phyloP scores from a whole-genome alignment of 73 alveolate species.

The Paramecium biaurelia region DNA sequence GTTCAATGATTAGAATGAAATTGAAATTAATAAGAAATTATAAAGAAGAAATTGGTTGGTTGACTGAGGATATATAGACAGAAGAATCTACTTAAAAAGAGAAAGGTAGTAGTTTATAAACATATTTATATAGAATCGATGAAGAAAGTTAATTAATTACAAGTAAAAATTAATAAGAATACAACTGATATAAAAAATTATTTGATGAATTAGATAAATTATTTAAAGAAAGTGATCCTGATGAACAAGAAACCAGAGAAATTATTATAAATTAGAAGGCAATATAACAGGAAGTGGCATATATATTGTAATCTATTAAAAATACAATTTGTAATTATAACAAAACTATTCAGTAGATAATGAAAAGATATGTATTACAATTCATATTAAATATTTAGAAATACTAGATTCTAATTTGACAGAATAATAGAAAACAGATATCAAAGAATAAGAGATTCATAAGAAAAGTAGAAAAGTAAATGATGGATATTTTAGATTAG shows the following conservation, averaged over 20 bases:
- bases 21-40: neutral
- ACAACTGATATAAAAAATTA: neutral
- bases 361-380: slow-evolving; percentile 16
- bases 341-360: neutral
- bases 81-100: neutral
- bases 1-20: neutral
- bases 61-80: neutral
- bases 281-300: neutral
- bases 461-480: slow-evolving; percentile 40
- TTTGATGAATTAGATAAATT: slow-evolving; percentile 1
- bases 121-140: neutral
- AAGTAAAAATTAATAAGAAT: neutral
- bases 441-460: neutral
- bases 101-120: neutral
- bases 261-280: neutral
- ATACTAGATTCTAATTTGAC: slow-evolving; percentile 4
- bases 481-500: neutral
- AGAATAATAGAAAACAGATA: neutral
- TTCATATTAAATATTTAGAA: neutral
- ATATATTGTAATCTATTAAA: neutral
- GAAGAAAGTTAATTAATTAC: neutral
- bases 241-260: slow-evolving; percentile 38
- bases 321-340: neutral
- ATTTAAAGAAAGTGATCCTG: slow-evolving; percentile 12
- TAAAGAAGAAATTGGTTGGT: neutral